Percentiles rank a stretch among this genome's conserved stretches.
Evolutionary conservation across 2,329 filamentous ascomycete species (phyloP).

Genomic region (Chrysoporthe cubensis): DNA sequence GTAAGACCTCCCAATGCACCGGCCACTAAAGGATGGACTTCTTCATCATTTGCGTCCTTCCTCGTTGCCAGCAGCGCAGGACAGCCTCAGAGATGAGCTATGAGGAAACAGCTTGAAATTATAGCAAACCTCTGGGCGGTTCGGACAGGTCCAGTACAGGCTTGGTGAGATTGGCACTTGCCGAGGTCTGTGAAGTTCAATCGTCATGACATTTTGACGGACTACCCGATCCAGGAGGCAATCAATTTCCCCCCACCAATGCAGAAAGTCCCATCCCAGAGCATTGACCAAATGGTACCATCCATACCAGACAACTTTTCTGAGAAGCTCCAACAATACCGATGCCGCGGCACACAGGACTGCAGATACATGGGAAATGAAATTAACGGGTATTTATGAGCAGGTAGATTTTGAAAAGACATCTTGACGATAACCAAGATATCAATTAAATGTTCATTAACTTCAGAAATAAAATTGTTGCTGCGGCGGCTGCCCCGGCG

Average conservation of each 20-base stretch:
- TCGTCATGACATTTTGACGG: not conserved
- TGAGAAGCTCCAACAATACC: not conserved
- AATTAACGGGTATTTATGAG: not conserved
- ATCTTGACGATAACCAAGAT: not conserved
- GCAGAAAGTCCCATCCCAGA: not conserved
- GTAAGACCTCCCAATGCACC: no score
- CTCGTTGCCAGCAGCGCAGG: no score
- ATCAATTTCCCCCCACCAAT: not conserved
- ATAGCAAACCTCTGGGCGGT: no score
- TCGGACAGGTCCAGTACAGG: no score
- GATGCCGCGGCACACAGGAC: not conserved
- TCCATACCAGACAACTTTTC: not conserved
- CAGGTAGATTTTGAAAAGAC: not conserved
- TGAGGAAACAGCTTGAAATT: no score
- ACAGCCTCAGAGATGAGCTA: not conserved
- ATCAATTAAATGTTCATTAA: no score
- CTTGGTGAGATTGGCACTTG: no score
- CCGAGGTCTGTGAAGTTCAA: no score
- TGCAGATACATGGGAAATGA: not conserved
- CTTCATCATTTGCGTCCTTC: no score
- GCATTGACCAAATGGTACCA: not conserved
- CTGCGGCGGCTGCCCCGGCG: conserved; percentile 59
- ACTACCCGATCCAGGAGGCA: not conserved
- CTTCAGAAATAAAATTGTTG: conserved; percentile 60
- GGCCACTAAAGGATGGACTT: no score